A percentile compares a stretch with the other conserved stretches of the same genome.
These are phyloP conservation scores for Agrocybe chaxingu DNA, from an alignment of 768 basidiomycete genomes.

Conservation along the genomic window DNA sequence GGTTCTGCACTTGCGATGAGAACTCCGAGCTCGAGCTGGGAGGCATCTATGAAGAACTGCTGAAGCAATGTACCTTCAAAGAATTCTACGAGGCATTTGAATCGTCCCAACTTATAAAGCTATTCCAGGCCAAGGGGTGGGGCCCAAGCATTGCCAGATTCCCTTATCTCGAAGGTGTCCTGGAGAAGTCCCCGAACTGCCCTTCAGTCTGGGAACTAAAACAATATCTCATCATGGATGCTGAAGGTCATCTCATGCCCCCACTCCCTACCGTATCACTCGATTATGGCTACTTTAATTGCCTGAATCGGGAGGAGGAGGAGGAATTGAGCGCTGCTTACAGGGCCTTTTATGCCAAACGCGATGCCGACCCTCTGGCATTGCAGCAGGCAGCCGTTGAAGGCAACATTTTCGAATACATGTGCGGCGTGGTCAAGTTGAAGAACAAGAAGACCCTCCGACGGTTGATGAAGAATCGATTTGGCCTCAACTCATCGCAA, in stretches of 20 bases:
- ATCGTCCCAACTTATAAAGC: slow-evolving; percentile 18
- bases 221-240: slow-evolving; percentile 19
- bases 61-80: slow-evolving; percentile 29
- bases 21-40: slow-evolving; percentile 7
- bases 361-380: slow-evolving; percentile 22
- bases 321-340: slow-evolving; percentile 28
- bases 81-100: slow-evolving; percentile 28
- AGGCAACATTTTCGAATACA: slow-evolving; percentile 27
- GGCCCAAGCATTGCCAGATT: neutral
- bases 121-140: slow-evolving; percentile 21
- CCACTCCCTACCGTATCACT: slow-evolving; percentile 11
- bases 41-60: slow-evolving; percentile 20
- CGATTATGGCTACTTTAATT: slow-evolving; percentile 37
- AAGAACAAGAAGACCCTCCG: slow-evolving; percentile 22
- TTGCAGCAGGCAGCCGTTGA: slow-evolving; percentile 32
- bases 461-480: slow-evolving; percentile 28
- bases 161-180: slow-evolving; percentile 22
- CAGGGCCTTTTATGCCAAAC: slow-evolving; percentile 25
- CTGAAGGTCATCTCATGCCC: neutral
- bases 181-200: slow-evolving; percentile 13
- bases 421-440: slow-evolving; percentile 15
- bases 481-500: neutral
- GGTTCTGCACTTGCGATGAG: slow-evolving; percentile 18
- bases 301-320: slow-evolving; percentile 21
- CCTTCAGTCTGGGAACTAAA: slow-evolving; percentile 38